These are phyloP conservation scores for Verticillium nonalfalfae DNA, from an alignment of 2,329 filamentous ascomycete species.

Conservation along the genomic window DNA sequence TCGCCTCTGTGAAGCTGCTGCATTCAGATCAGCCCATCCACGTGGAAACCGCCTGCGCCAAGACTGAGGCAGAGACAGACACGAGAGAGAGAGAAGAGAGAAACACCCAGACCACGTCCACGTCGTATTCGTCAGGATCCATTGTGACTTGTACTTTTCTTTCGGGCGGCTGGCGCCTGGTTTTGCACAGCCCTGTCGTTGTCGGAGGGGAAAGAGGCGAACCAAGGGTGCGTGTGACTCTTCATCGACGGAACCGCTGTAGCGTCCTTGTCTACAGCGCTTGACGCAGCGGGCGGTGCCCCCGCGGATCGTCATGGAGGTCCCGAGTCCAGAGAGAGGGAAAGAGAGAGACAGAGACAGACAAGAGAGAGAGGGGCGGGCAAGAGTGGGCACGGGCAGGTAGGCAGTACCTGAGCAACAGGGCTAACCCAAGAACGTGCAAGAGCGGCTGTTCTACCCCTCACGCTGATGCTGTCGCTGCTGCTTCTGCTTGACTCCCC, in stretches of 20 bases:
- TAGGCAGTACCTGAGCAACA: not conserved
- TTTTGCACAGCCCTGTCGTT: not conserved
- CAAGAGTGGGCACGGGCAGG: not conserved
- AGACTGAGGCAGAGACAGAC: too few relatives aligned
- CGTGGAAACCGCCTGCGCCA: too few relatives aligned
- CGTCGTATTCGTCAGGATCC: too few relatives aligned
- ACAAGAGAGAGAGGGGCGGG: not conserved
- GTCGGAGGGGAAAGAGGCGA: not conserved
- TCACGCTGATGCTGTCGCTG: not conserved
- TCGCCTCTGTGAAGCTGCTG: too few relatives aligned
- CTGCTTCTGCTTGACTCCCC: not conserved
- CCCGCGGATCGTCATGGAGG: not conserved
- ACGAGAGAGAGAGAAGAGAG: too few relatives aligned
- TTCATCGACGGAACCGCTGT: not conserved
- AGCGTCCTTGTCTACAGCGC: not conserved
- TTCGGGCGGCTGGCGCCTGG: too few relatives aligned
- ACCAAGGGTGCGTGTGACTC: not conserved
- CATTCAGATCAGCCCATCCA: too few relatives aligned
- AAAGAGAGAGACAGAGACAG: too few relatives aligned
- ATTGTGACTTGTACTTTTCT: too few relatives aligned
- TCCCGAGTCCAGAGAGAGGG: not conserved
- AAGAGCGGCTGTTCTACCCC: not conserved
- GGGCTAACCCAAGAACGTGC: not conserved
- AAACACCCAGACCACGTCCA: too few relatives aligned
- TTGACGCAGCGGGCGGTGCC: not conserved